These are phyloP conservation scores for Trichomonas tenax DNA, from an alignment of 208 protist species.

Conservation along the genomic window DNA sequence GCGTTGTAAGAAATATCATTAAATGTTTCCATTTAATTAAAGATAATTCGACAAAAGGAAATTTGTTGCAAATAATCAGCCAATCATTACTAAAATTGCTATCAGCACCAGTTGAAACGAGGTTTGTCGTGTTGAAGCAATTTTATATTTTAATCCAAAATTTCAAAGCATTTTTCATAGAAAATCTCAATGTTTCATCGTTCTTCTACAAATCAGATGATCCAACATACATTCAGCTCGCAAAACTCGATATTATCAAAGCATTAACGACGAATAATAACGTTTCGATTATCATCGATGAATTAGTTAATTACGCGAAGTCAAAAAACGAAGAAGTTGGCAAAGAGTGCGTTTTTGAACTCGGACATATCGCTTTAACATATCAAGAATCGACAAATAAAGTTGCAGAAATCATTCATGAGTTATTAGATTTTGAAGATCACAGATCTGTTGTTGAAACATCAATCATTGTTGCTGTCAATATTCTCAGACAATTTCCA, in stretches of 20 bases:
- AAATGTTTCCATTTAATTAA: background rate
- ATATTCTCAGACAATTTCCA: background rate
- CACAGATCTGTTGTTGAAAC: background rate
- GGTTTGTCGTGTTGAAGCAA: background rate
- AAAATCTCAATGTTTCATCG: conserved; percentile 36
- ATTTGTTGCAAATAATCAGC: background rate
- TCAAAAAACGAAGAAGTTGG: conserved; percentile 38
- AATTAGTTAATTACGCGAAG: conserved; percentile 76
- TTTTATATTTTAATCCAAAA: background rate
- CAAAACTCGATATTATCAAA: conserved; percentile 86
- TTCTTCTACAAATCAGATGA: conserved; percentile 94
- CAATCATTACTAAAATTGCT: background rate
- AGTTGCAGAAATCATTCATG: background rate
- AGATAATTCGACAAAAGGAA: background rate
- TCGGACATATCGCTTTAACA: background rate
- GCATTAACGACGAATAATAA: conserved; percentile 64
- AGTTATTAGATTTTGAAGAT: background rate
- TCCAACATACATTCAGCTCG: conserved; percentile 87
- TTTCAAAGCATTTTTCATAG: background rate
- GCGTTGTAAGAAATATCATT: background rate
- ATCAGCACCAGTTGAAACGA: background rate
- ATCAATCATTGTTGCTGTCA: background rate
- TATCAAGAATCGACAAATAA: background rate
- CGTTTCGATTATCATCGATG: conserved; percentile 60
- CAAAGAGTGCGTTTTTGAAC: background rate